These are phyloP conservation scores for Plenodomus biglobosus DNA, from an alignment of 2,329 filamentous ascomycete genomes.

Conservation along the genomic window DNA sequence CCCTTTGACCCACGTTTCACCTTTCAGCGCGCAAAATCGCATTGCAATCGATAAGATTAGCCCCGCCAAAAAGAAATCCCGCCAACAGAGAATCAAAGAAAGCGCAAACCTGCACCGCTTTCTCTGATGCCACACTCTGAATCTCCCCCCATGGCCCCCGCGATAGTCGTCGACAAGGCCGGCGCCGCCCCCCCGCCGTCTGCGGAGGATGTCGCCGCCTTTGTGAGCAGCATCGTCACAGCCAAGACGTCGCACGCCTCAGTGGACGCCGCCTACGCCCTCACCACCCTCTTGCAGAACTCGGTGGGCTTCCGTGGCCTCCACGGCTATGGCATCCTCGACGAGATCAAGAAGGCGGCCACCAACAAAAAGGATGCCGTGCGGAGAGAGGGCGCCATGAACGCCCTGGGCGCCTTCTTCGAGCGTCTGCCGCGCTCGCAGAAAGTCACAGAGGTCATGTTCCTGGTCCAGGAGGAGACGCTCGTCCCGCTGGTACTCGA, in stretches of 20 bases:
- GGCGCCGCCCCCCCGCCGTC: conserved; percentile 47
- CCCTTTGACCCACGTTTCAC: conserved; percentile 16
- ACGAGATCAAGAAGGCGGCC: conserved; percentile 73
- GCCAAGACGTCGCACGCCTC: conserved; percentile 58
- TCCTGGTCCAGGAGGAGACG: conserved; percentile 78
- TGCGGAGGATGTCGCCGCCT: conserved; percentile 49
- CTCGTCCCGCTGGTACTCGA: conserved; percentile 76
- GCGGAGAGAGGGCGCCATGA: conserved; percentile 87
- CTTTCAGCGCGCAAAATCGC: conserved; percentile 7
- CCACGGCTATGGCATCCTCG: conserved; percentile 62
- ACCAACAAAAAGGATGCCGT: conserved; percentile 90
- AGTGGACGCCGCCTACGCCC: conserved; percentile 64
- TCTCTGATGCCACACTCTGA: conserved; percentile 53
- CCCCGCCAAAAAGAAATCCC: conserved; percentile 31
- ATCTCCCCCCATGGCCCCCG: conserved; percentile 53
- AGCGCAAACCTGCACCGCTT: conserved; percentile 14
- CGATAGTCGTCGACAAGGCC: conserved; percentile 51
- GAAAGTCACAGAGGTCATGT: conserved; percentile 75
- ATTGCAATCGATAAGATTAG: conserved; percentile 33
- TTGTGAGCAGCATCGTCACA: conserved; percentile 50
- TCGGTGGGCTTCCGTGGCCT: conserved; percentile 66
- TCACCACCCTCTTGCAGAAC: conserved; percentile 65
- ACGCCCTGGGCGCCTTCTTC: conserved; percentile 88
- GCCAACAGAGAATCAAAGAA: conserved; percentile 6
- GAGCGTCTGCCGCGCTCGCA: conserved; percentile 82